A percentile compares a stretch with the other conserved stretches of the same genome.
These are phyloP conservation scores for Trichoderma citrinoviride DNA, from an alignment of 2,329 filamentous ascomycete species.

Conservation along the genomic window DNA sequence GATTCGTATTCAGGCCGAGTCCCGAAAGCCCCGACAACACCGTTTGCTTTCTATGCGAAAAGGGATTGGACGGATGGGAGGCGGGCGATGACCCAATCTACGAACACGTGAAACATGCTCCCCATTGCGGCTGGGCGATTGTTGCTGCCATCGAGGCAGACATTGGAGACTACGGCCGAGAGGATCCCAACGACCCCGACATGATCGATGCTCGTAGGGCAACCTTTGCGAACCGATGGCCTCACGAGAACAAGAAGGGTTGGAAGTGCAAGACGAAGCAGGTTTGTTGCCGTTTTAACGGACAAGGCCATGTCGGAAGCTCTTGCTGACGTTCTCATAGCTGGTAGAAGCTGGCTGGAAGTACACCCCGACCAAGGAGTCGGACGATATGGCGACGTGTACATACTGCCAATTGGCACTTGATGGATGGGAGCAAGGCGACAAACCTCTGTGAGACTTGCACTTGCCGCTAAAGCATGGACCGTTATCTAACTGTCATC, in stretches of 20 bases:
- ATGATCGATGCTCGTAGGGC: slow-evolving; percentile 75
- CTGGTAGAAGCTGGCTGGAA: slow-evolving; percentile 92
- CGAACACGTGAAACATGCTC: slow-evolving; percentile 82
- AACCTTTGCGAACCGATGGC: slow-evolving; percentile 85
- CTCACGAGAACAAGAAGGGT: slow-evolving; percentile 80
- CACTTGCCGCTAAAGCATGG: background rate
- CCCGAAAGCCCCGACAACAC: slow-evolving; percentile 80
- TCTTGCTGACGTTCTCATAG: slow-evolving; percentile 41
- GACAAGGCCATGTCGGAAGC: background rate
- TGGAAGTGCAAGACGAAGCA: slow-evolving; percentile 90
- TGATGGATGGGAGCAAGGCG: slow-evolving; percentile 90
- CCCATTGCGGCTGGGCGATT: slow-evolving; percentile 84
- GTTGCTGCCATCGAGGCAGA: slow-evolving; percentile 61
- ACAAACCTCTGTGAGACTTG: slow-evolving; percentile 73
- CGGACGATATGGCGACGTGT: slow-evolving; percentile 86
- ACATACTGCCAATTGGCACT: slow-evolving; percentile 85
- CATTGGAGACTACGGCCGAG: slow-evolving; percentile 59
- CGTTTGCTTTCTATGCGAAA: slow-evolving; percentile 81
- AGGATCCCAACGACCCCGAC: slow-evolving; percentile 69
- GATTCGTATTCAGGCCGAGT: slow-evolving; percentile 83
- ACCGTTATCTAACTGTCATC: background rate
- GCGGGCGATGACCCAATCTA: slow-evolving; percentile 75
- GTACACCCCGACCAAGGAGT: slow-evolving; percentile 80
- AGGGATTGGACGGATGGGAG: slow-evolving; percentile 90
- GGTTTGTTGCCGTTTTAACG: slow-evolving; percentile 46